Conservation (phyloP, 2,329 filamentous ascomycete genomes). For the Leptodontidium sp. region DNA sequence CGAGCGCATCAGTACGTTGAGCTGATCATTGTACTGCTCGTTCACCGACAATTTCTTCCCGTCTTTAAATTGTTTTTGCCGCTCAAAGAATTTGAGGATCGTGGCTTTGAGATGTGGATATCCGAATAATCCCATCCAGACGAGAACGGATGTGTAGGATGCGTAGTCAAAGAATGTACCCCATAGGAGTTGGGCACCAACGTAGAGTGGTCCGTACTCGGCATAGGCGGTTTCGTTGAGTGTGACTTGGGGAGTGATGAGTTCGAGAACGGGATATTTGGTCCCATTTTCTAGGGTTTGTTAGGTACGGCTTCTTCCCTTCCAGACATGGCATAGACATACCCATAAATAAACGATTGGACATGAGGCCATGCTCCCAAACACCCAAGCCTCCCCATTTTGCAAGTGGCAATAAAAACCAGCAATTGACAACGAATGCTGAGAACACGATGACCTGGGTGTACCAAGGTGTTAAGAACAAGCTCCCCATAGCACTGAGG, state of each 20-base stretch:
- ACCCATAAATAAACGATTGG: slow-evolving; percentile 60
- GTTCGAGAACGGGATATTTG: slow-evolving; percentile 46
- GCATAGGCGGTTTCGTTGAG: slow-evolving; percentile 53
- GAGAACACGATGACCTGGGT: slow-evolving; percentile 64
- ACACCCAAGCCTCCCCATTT: slow-evolving; percentile 63
- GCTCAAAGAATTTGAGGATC: slow-evolving; percentile 53
- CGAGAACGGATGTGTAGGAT: slow-evolving; percentile 63
- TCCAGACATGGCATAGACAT: slow-evolving; percentile 42
- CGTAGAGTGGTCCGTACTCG: slow-evolving; percentile 62
- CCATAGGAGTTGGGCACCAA: slow-evolving; percentile 66
- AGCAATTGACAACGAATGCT: slow-evolving; percentile 63
- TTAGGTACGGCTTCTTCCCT: slow-evolving; percentile 18
- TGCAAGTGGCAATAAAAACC: slow-evolving; percentile 65
- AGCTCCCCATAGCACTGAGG: slow-evolving; percentile 50
- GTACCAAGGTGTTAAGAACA: slow-evolving; percentile 66
- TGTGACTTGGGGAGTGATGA: slow-evolving; percentile 48
- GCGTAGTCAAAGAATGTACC: slow-evolving; percentile 68
- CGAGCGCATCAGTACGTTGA: slow-evolving; percentile 64
- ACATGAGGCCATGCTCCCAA: slow-evolving; percentile 64
- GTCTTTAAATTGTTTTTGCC: slow-evolving; percentile 42
- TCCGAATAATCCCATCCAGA: slow-evolving; percentile 66
- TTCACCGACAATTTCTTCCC: slow-evolving; percentile 52
- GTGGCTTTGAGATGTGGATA: slow-evolving; percentile 57
- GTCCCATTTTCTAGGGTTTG: slow-evolving; percentile 45
- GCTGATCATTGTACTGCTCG: slow-evolving; percentile 63